Evolutionary conservation across 2,329 filamentous ascomycete genomes (phyloP), one percentile per base, ranked within the genome.

Genomic region (Myotisia sp.): DNA sequence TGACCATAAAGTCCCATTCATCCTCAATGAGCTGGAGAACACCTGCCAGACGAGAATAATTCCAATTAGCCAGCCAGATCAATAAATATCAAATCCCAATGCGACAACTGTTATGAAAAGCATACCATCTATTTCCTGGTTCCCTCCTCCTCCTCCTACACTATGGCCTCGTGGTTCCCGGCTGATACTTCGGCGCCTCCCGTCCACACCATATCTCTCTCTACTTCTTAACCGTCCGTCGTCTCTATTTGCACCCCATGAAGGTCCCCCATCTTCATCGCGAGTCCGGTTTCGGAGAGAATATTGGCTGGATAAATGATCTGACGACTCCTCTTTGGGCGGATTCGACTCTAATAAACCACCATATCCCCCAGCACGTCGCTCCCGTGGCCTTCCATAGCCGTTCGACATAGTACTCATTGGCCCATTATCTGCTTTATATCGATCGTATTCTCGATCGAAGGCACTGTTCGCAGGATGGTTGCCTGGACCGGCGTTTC

Each of bases 1-100:
- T 71, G 43, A 81, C 83, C 80, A 98, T 90, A 46, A 85, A 79
- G 27, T 82, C 79, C 87, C 90, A 98, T 52, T 92, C 84, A 37
- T 71, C 64, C 52, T 86, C 77, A 50, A 98, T 93, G 45, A 81
- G 76, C 44, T 83, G 76, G 31, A 95, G 66, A 2, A 93, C 65
- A 41, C 71, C 70, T 65, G 26, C 16, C 35, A 27, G 18, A 32
- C 30, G 31, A 38, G 24, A 18, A 33, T 18, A 10, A 29, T n/a
- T 3, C 9, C n/a, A 40, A 28, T 28, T 20, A 29, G 26, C 31
- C 17, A 37, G 33, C 20, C 8, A 18, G 18, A 28, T 9, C 27
- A 13, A 29, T 29, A 28, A 29, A 12, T 20, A 32, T 26, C 28
- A 21, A 8, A 14, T 24, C 6, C 7, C 14, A 18, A 26, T 9